phyloP scores from a whole-genome alignment of 371 early-diverging fungal species.

The Rhizopus arrhizus region DNA sequence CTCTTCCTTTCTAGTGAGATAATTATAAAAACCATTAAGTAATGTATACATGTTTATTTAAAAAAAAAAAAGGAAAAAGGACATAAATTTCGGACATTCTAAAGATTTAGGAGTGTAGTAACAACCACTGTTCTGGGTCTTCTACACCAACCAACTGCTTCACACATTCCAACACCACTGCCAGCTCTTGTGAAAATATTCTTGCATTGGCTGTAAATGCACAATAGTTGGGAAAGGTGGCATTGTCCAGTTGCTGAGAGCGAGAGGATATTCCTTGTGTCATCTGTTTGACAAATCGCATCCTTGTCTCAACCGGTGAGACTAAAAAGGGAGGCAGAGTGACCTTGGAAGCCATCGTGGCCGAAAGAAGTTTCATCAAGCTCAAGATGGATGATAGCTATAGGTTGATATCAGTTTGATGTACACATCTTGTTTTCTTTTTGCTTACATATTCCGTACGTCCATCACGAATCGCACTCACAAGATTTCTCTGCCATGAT shows the following conservation, averaged over 20 bases:
- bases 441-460: slow-evolving; percentile 43
- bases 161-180: slow-evolving; percentile 28
- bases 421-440: neutral
- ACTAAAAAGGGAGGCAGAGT: slow-evolving; percentile 47
- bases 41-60: slow-evolving; percentile 80
- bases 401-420: neutral
- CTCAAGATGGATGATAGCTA: slow-evolving; percentile 46
- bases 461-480: slow-evolving; percentile 27
- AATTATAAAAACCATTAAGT: slow-evolving; percentile 84
- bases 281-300: slow-evolving; percentile 21
- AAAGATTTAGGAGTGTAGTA: slow-evolving; percentile 20
- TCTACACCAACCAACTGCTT: slow-evolving; percentile 47
- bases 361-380: slow-evolving; percentile 44
- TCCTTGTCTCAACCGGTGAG: slow-evolving; percentile 32
- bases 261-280: slow-evolving; percentile 15
- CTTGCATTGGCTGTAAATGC: slow-evolving; percentile 39
- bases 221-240: slow-evolving; percentile 37
- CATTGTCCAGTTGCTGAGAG: slow-evolving; percentile 28
- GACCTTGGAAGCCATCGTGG: slow-evolving; percentile 44
- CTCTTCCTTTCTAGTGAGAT: slow-evolving; percentile 85
- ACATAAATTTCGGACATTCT: neutral
- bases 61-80: slow-evolving; percentile 7
- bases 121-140: slow-evolving; percentile 46
- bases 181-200: slow-evolving; percentile 36
- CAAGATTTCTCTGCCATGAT: slow-evolving; percentile 30